Percentiles rank a stretch among this genome's conserved stretches.
These are phyloP conservation scores for Heliamphora ciliata DNA, from an alignment of 179 eudicot genomes.

Conservation along the genomic window DNA sequence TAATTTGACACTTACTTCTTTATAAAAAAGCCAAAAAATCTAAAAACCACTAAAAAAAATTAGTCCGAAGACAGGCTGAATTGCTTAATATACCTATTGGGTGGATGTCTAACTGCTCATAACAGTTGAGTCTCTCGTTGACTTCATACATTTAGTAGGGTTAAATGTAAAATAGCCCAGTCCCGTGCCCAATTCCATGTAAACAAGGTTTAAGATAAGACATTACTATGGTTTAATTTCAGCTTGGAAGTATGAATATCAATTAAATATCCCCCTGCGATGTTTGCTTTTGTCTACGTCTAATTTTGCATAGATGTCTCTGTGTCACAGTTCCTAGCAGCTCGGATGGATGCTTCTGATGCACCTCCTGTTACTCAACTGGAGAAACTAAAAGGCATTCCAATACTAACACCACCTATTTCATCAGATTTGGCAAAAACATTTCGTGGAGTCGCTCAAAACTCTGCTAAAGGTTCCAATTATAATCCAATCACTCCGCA, in stretches of 20 bases:
- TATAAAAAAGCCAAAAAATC: no score
- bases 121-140: background rate
- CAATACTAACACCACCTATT: background rate
- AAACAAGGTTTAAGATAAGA: no score
- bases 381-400: constrained; percentile 7
- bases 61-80: no score
- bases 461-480: background rate
- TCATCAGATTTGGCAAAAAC: constrained; percentile 7
- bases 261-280: background rate
- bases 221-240: background rate
- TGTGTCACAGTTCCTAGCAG: constrained; percentile 7
- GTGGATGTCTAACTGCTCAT: background rate
- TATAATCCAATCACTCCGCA: background rate
- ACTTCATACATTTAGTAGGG: background rate
- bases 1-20: no score
- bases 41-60: no score
- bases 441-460: background rate
- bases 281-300: background rate
- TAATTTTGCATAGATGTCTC: background rate
- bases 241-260: background rate
- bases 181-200: no score
- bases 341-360: constrained; percentile 6
- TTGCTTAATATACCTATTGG: no score
- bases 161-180: background rate
- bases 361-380: background rate